phyloP scores from a whole-genome alignment of 1,284 basidiomycete genomes.

The Cutaneotrichosporon mucoides region DNA sequence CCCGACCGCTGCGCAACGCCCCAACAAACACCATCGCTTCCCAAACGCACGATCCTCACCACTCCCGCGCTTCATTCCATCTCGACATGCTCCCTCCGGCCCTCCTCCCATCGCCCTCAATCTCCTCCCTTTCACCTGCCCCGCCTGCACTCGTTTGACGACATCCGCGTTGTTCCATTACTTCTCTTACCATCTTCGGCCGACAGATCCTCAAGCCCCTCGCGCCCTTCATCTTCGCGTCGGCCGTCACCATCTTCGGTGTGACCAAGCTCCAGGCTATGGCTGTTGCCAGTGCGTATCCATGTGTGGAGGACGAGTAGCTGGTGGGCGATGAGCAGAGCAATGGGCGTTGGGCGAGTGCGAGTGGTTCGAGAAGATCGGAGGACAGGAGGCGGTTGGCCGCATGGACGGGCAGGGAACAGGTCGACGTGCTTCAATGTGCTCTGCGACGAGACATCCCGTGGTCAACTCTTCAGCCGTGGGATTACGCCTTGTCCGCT shows the following conservation, averaged over 20 bases:
- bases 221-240: constrained; percentile 42
- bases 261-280: constrained; percentile 39
- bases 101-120: neutral
- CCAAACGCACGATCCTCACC: neutral
- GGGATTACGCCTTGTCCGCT: no score
- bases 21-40: no score
- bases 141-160: no score
- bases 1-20: no score
- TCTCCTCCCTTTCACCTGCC: neutral
- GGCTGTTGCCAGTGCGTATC: constrained; percentile 36
- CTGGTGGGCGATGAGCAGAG: no score
- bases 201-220: constrained; percentile 41
- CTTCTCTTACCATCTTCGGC: neutral
- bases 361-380: neutral
- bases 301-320: neutral
- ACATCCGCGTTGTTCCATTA: no score
- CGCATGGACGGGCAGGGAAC: no score
- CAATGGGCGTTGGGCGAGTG: neutral
- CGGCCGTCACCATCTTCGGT: constrained; percentile 36
- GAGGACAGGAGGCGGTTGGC: no score
- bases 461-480: no score
- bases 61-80: neutral
- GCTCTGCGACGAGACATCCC: no score
- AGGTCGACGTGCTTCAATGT: no score
- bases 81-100: neutral